phyloP scores from a whole-genome alignment of 257 asterid species.

The Asclepias syriaca region DNA sequence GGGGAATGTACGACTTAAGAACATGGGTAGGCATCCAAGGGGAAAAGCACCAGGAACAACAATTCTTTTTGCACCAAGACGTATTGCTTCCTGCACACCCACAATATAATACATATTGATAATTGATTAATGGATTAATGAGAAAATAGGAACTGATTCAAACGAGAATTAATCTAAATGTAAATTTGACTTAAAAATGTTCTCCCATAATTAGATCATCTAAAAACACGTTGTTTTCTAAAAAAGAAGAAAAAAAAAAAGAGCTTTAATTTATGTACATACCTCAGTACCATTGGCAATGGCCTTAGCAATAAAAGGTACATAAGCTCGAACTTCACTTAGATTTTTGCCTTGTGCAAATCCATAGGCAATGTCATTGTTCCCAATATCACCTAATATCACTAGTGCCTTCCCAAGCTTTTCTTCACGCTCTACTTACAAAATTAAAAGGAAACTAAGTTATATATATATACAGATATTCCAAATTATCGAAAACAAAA shows the following conservation, averaged over 20 bases:
- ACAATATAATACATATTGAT: too few species aligned
- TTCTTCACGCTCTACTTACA: slow-evolving; percentile 15
- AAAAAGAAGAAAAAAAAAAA: too few species aligned
- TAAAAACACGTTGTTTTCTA: too few species aligned
- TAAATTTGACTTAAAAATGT: too few species aligned
- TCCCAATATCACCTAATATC: slow-evolving; percentile 29
- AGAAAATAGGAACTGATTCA: too few species aligned
- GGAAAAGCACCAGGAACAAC: slow-evolving; percentile 18
- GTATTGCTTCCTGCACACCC: slow-evolving; percentile 5
- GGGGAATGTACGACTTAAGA: background rate
- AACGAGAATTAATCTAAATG: too few species aligned
- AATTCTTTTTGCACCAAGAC: slow-evolving; percentile 2
- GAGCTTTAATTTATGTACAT: background rate
- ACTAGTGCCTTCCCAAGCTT: slow-evolving; percentile 14
- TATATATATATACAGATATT: too few species aligned
- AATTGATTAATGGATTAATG: too few species aligned
- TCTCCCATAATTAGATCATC: too few species aligned
- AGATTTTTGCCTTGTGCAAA: slow-evolving; percentile 4
- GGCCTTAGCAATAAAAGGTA: slow-evolving; percentile 18
- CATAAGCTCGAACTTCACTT: slow-evolving; percentile 8
- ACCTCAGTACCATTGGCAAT: slow-evolving; percentile 25
- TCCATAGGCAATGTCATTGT: slow-evolving; percentile 19
- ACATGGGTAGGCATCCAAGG: slow-evolving; percentile 8
- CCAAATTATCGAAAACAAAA: too few species aligned
- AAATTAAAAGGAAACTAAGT: background rate